Conservation (phyloP, 768 basidiomycete species). For the Tricholoma matsutake region DNA sequence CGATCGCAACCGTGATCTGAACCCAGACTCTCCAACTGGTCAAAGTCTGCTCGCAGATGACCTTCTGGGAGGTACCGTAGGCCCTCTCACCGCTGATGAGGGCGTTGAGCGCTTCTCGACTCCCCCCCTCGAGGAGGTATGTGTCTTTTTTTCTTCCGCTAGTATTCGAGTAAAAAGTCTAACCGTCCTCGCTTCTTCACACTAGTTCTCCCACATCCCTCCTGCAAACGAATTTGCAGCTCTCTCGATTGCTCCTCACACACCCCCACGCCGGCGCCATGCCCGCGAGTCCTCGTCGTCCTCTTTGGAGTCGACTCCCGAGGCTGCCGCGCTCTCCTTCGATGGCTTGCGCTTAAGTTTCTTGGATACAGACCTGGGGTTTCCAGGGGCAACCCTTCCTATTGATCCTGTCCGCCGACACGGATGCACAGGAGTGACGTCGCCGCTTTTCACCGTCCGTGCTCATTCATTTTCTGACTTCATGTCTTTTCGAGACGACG, state of each 20-base stretch:
- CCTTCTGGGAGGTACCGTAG: constrained; percentile 17
- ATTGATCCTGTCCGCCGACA: constrained; percentile 5
- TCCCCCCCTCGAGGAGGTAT: constrained; percentile 35
- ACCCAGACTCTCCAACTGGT: constrained; percentile 23
- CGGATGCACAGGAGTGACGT: constrained; percentile 6
- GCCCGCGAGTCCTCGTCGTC: constrained; percentile 47
- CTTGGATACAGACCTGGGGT: constrained; percentile 22
- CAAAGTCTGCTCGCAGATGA: constrained; percentile 14
- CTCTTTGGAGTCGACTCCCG: constrained; percentile 59
- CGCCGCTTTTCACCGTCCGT: constrained; percentile 14
- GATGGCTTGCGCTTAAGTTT: constrained; percentile 37
- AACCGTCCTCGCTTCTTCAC: background rate
- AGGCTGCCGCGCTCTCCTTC: constrained; percentile 35
- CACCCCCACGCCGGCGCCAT: constrained; percentile 42
- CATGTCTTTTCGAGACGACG: constrained; percentile 15
- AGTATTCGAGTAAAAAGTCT: background rate
- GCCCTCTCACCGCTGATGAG: constrained; percentile 33
- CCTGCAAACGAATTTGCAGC: constrained; percentile 48
- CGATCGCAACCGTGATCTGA: constrained; percentile 37
- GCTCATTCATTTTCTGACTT: constrained; percentile 12
- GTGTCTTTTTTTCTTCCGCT: constrained; percentile 14
- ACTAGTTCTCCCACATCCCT: constrained; percentile 22
- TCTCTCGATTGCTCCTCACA: constrained; percentile 54
- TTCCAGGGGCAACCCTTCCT: constrained; percentile 7
- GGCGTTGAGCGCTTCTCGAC: constrained; percentile 36